A percentile compares a stretch with the other conserved stretches of the same genome.
These are phyloP conservation scores for Podaxis sp. DNA, from an alignment of 768 basidiomycete species.

Conservation along the genomic window DNA sequence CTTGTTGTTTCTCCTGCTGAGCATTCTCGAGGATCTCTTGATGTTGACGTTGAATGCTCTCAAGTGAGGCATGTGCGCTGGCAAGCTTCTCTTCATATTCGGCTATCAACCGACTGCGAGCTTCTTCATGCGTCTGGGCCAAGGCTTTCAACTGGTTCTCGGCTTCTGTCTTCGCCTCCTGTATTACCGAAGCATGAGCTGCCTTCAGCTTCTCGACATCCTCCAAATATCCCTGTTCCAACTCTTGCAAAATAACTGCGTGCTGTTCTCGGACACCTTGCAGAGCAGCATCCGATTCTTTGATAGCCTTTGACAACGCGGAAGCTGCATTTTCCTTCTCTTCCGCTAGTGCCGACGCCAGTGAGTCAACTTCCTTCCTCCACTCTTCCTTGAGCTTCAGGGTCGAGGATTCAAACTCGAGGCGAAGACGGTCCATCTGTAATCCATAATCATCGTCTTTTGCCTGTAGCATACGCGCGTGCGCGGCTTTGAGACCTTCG, in stretches of 20 bases:
- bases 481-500: slow-evolving; percentile 63
- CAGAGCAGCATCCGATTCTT: slow-evolving; percentile 18
- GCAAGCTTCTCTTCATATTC: slow-evolving; percentile 49
- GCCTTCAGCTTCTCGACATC: slow-evolving; percentile 49
- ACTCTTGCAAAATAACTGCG: slow-evolving; percentile 47
- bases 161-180: slow-evolving; percentile 23
- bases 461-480: slow-evolving; percentile 47
- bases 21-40: slow-evolving; percentile 33
- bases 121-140: slow-evolving; percentile 39
- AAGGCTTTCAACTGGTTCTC: slow-evolving; percentile 30
- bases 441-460: slow-evolving; percentile 62
- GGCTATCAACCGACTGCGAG: slow-evolving; percentile 35
- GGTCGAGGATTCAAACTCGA: slow-evolving; percentile 55
- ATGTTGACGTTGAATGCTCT: slow-evolving; percentile 36
- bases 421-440: slow-evolving; percentile 57
- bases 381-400: slow-evolving; percentile 55
- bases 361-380: slow-evolving; percentile 46
- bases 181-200: slow-evolving; percentile 43
- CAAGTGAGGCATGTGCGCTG: slow-evolving; percentile 37
- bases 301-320: slow-evolving; percentile 12
- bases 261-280: slow-evolving; percentile 51
- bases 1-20: slow-evolving; percentile 34
- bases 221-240: slow-evolving; percentile 55
- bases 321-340: slow-evolving; percentile 44
- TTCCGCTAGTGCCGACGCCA: slow-evolving; percentile 40